Evolutionary conservation across 2,329 filamentous ascomycete species (phyloP), one percentile per base, ranked within the genome.

Genomic region (Colletotrichum scovillei): DNA sequence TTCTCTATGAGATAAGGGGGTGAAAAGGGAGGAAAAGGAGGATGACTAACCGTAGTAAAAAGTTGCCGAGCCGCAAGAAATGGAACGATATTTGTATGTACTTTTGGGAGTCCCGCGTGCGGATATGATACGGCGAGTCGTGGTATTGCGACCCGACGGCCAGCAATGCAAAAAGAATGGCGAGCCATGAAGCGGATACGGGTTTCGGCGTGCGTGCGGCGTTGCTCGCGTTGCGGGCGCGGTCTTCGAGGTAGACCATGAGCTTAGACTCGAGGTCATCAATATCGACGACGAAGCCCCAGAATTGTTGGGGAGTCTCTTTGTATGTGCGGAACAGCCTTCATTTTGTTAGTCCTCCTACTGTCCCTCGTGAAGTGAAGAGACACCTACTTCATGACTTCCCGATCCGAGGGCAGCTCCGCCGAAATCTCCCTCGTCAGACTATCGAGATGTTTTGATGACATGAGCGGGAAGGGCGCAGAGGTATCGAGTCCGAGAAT

Each of bases 401-500:
- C 91, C 46, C 90, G 83, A 76, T 92, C 90, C 0, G 90, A 91
- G 2, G 91, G 91, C 24, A 92, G 83, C 78, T 92, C 90, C 7
- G 86, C 83, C 2, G 88, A 88, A 60, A 92, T 92, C 73, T 92
- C 91, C 30, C 86, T 83, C 0, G 90, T 90, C 73, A 92, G 81
- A 65, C 84, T 86, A 75, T 92, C 88, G 52, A 92, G 86, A 73
- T 92, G 90, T 38, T 87, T 86, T 22, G 88, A 85, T 8, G 91
- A 92, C 91, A 92, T 92, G 77, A 92, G 85, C 30, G 91, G 91
- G 77, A 92, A 92, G 2, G 91, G 90, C 35, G 91, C 90, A 42
- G 90, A 92, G 69, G 90, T 92, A 78, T 92, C 90, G 46, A 92
- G 83, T 16, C 91, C 91, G 28, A 92, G 84, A 63, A 92, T 92